A percentile compares a stretch with the other conserved stretches of the same genome.
These are phyloP conservation scores for Colletotrichum kahawae DNA, from an alignment of 2,329 filamentous ascomycete species.

Conservation along the genomic window DNA sequence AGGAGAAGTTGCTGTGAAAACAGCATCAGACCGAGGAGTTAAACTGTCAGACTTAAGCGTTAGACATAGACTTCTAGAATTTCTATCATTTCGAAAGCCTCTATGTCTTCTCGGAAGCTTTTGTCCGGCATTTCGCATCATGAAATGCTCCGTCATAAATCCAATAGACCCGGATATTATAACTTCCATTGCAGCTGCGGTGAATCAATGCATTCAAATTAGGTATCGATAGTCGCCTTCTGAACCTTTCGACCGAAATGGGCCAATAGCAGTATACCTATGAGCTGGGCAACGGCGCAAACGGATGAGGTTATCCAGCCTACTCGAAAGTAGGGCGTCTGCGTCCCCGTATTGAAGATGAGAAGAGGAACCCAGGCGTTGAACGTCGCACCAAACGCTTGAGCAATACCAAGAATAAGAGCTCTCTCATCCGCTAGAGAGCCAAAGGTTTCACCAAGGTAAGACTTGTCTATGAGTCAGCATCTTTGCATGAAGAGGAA, in stretches of 20 bases:
- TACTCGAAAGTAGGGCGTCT: neutral
- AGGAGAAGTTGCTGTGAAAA: neutral
- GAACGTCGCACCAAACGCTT: neutral
- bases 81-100: accelerated
- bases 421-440: neutral
- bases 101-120: accelerated
- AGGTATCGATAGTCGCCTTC: neutral
- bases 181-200: too few relatives aligned
- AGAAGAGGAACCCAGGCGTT: neutral
- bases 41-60: neutral
- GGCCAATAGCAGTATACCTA: neutral
- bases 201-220: neutral
- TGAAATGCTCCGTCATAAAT: too few relatives aligned
- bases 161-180: too few relatives aligned
- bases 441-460: neutral
- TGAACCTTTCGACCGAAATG: neutral
- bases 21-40: neutral
- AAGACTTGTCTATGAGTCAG: neutral
- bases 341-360: neutral
- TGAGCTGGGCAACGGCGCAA: neutral
- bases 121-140: neutral
- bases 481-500: neutral
- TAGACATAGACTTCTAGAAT: neutral
- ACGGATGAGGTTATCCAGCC: neutral
- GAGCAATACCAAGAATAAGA: neutral